phyloP scores from a whole-genome alignment of 148 eudicot species.

The Persicaria tinctoria region DNA sequence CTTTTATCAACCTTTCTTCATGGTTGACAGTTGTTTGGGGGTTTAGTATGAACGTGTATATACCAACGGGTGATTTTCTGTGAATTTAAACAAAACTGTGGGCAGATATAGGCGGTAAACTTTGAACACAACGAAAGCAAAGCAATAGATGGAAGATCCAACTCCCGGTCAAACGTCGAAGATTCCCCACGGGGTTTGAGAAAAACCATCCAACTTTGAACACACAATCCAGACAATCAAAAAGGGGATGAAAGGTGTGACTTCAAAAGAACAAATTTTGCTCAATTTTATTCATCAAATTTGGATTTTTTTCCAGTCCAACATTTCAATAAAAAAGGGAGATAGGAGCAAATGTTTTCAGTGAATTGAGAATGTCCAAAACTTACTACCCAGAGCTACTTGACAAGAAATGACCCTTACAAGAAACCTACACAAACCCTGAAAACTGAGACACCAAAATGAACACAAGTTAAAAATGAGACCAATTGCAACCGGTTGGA shows the following conservation, averaged over 20 bases:
- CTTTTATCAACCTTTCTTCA: no score
- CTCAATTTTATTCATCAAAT: conserved; percentile 8
- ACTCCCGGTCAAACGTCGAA: no score
- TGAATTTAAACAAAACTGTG: no score
- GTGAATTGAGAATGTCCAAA: not conserved
- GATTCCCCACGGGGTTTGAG: not conserved
- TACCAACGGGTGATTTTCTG: no score
- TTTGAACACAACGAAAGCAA: no score
- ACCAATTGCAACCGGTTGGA: conserved; percentile 6
- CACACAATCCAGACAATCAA: not conserved
- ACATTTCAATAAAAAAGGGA: not conserved
- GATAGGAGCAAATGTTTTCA: not conserved
- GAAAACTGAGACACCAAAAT: not conserved
- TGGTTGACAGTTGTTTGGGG: no score
- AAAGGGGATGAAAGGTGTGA: not conserved
- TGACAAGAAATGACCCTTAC: no score
- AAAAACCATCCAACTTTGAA: not conserved
- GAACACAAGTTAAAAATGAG: not conserved
- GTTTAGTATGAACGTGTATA: no score
- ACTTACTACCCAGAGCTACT: conserved; percentile 7
- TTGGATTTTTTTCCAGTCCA: not conserved
- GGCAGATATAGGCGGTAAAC: no score
- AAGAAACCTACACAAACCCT: not conserved
- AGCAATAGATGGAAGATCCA: no score
- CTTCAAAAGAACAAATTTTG: not conserved